These are phyloP conservation scores for Haplosporangium gracile DNA, from an alignment of 192 early-diverging fungal species.

Conservation along the genomic window DNA sequence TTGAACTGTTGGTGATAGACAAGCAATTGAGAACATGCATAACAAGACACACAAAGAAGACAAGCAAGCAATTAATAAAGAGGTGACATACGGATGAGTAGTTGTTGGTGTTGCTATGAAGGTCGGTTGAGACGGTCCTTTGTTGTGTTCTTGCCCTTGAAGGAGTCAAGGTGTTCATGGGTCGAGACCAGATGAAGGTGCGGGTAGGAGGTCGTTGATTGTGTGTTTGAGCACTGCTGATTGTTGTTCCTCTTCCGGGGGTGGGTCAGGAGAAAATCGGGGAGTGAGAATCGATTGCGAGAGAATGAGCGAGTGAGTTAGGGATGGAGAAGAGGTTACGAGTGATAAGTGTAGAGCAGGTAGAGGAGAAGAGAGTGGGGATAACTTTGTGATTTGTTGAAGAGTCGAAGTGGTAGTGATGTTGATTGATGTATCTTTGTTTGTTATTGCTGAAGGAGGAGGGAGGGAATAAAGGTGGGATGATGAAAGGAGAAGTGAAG, in stretches of 20 bases:
- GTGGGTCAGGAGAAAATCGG: not conserved
- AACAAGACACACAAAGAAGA: not conserved
- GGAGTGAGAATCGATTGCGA: not conserved
- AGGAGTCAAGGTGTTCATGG: constrained; percentile 1
- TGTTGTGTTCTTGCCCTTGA: constrained; percentile 6
- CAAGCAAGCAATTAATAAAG: not conserved
- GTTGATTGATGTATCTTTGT: not conserved
- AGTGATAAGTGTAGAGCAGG: not conserved
- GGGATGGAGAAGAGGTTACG: not conserved
- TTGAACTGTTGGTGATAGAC: not conserved
- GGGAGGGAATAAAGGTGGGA: not conserved
- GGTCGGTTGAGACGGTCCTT: not conserved
- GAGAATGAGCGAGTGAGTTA: not conserved
- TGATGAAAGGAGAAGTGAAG: not conserved
- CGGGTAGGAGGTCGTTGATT: not conserved
- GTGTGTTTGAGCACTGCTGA: not conserved
- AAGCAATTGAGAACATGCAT: not conserved
- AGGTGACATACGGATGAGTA: not conserved
- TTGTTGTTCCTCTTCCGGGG: not conserved
- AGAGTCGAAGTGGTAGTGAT: not conserved
- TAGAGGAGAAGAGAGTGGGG: not conserved
- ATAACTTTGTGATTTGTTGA: not conserved
- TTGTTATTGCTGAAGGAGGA: not conserved
- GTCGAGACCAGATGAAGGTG: not conserved
- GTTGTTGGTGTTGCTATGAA: not conserved